Base-by-base conservation (phyloP, 2,329 filamentous ascomycete species). In the Fusarium marasasianum region DNA sequence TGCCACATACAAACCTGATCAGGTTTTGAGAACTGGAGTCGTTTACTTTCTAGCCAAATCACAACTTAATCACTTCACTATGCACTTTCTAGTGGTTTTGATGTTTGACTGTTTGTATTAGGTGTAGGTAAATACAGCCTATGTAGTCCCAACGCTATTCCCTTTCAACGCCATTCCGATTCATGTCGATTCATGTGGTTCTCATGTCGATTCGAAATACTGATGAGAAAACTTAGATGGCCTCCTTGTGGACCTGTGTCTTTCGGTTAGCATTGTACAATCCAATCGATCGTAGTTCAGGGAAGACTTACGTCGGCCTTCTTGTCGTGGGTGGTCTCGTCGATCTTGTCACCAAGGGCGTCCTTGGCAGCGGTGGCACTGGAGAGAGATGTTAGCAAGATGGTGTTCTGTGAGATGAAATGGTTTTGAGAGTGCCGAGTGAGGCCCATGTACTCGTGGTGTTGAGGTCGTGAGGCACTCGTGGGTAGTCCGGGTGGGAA, bases 321-420 rank as follows among this genome's bases (percentile, higher is more conserved):
- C 77, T 75, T 75, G 47, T 85, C 79, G 78, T 86, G 84, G 58
- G 69, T 65, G 33, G 71, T 54, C 82, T 86, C 80, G 71, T 87
- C 80, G 26, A 86, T 22, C 83, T 87, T 87, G 82, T 88, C 86
- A 31, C 83, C 80, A 14, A 87, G 50, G 58, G 86, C 86, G 51
- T 88, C 86, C 82, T 86, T 87, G 75, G 85, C 84, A 26, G 86
- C 86, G 24, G 81, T 79, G 68, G 82, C 77, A 69, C 86, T 87
- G 41, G 0, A 44, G 33, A 13, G 8, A 24, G 1, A 15, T 65
- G 72, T 86, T 81, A 84, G 81, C 17, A 17, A 44, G 8, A 1
- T 53, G 12, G 22, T 35, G 8, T 1, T 3, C 6, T 22, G 1
- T 8, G 20, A 35, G 15, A 10, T 18, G 5, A 17, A 37, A 20